Evolutionary conservation across 345 rosid species (phyloP).

Genomic region (Anacardium occidentale): DNA sequence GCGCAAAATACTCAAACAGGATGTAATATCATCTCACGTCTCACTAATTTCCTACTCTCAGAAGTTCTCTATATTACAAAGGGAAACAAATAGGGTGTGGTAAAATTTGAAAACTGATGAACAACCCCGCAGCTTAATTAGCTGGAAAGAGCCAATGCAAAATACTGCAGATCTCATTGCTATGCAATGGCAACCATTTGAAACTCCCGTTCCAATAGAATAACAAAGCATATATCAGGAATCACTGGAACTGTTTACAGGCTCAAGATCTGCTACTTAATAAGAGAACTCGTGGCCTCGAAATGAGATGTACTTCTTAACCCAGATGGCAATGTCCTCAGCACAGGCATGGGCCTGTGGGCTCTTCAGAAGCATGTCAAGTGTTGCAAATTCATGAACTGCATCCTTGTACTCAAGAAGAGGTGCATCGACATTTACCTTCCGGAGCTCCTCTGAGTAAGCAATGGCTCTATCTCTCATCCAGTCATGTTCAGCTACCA

Average conservation of each 20-base stretch:
- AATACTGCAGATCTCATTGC: not conserved
- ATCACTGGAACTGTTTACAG: not conserved
- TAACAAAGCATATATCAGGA: not conserved
- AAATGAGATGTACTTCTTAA: constrained; percentile 78
- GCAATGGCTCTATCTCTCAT: constrained; percentile 97
- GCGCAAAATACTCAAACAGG: not conserved
- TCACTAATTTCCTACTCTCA: constrained; percentile 24
- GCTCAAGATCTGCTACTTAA: constrained; percentile 24
- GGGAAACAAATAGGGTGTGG: constrained; percentile 21
- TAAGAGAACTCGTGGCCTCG: constrained; percentile 93
- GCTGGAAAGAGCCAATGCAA: constrained; percentile 18
- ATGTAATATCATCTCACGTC: constrained; percentile 25
- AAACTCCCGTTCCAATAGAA: not conserved
- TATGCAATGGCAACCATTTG: not conserved
- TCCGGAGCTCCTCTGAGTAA: constrained; percentile 82
- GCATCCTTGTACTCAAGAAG: constrained; percentile 92
- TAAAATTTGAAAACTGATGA: constrained; percentile 12
- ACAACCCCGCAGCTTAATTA: constrained; percentile 12
- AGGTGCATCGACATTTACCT: constrained; percentile 85
- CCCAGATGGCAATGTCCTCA: constrained; percentile 91
- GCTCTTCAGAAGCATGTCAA: constrained; percentile 81
- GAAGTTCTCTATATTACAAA: constrained; percentile 34
- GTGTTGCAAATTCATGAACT: constrained; percentile 93
- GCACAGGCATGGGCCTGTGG: constrained; percentile 94
- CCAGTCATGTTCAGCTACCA: constrained; percentile 95